phyloP scores from a whole-genome alignment of 169 alveolate species.

The Cryptosporidium sp. region DNA sequence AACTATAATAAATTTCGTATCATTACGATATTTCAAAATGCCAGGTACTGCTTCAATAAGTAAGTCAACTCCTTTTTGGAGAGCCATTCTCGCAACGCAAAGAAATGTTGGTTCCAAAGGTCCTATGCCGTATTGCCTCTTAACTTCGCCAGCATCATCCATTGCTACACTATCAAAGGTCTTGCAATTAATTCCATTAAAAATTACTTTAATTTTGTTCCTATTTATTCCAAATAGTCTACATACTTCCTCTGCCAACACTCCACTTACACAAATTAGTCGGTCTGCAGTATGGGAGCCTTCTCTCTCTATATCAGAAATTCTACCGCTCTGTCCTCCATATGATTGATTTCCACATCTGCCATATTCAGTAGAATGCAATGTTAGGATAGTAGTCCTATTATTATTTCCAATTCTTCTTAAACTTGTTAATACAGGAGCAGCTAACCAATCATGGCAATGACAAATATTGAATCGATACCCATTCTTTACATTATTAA shows the following conservation, averaged over 20 bases:
- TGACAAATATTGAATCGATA: constrained; percentile 81
- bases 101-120: constrained; percentile 85
- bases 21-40: constrained; percentile 78
- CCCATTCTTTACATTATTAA: constrained; percentile 36
- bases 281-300: constrained; percentile 85
- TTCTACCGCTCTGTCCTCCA: constrained; percentile 83
- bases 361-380: constrained; percentile 86
- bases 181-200: constrained; percentile 82
- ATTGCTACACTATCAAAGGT: constrained; percentile 81
- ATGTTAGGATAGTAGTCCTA: constrained; percentile 80
- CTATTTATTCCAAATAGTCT: constrained; percentile 78
- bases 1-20: constrained; percentile 84
- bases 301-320: constrained; percentile 80
- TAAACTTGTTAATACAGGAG: constrained; percentile 79
- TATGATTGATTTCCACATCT: constrained; percentile 84
- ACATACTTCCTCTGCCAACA: constrained; percentile 82
- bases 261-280: constrained; percentile 84
- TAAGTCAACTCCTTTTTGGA: constrained; percentile 85
- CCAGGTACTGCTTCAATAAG: constrained; percentile 79
- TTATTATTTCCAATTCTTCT: constrained; percentile 70
- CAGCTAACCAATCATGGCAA: constrained; percentile 86
- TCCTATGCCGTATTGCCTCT: constrained; percentile 81
- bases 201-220: constrained; percentile 77
- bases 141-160: constrained; percentile 77
- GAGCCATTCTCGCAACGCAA: constrained; percentile 85